Evolutionary conservation across 148 eudicot genomes (phyloP), one percentile per base, ranked within the genome.

Genomic region (Chenopodium formosanum): DNA sequence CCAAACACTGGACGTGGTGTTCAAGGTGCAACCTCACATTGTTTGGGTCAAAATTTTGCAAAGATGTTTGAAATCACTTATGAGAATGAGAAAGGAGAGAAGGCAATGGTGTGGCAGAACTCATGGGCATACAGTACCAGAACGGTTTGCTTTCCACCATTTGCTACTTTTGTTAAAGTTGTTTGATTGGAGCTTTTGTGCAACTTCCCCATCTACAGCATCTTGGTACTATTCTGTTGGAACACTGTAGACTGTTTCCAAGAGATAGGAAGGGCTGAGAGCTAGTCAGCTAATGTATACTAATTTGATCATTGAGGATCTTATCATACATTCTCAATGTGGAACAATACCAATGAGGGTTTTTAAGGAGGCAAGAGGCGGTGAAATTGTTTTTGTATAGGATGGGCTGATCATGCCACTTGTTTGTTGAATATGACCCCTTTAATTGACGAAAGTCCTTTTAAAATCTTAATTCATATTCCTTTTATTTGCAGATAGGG

Each of bases 11-110:
- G 99, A 2, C 97, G 99, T 78, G 99, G 97, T 34, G 86, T 96
- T 63, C 98, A 96, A 91, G 99, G 99, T 79, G 99, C 99, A 77
- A 96, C 98, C 44, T 96, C 99, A 40, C 99, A 96, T 77, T 94
- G 99, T 82, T 82, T 96, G 80, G 99, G 98, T 46, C 99, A 96
- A 77, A 96, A 96, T 86, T 96, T 96, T 84, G 98, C 99, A 16
- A 94, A 96, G 81, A 96, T 96, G 99, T 96, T 96, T 82, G 99
- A 96, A 69, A 94, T 96, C 27, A 91, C 89, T 68, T 96, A 89
- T 79, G 99, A 96, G 75, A 91, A 92, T 79, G 99, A 96, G 50
- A 96, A 92, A 73, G 94, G 98, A 71, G 98, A 90, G 79, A 96
- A 85, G 91, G 88, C 90, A 60, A 91, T 88, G 92, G 91, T 87